Percentiles rank a stretch among this genome's conserved stretches.
phyloP scores from a whole-genome alignment of 2,329 filamentous ascomycete species.

The Chaetomium olivaceum region DNA sequence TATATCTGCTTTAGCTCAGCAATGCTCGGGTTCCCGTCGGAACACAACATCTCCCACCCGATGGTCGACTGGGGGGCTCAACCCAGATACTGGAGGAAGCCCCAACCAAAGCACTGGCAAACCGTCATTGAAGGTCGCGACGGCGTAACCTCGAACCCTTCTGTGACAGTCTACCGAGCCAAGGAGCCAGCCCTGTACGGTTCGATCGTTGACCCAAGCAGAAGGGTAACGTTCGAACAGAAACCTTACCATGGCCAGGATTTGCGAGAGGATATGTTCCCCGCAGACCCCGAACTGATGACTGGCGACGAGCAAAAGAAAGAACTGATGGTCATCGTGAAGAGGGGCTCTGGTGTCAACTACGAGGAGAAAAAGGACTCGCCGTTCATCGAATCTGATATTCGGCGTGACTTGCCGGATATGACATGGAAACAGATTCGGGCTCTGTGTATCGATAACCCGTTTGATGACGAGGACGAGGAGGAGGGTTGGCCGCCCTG shows the following conservation, averaged over 20 bases:
- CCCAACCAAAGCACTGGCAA: constrained; percentile 13
- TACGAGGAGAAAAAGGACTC: constrained; percentile 11
- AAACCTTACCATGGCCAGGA: not conserved
- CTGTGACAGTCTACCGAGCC: constrained; percentile 10
- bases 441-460: no score
- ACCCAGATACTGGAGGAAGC: constrained; percentile 3
- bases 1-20: constrained; percentile 5
- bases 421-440: no score
- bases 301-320: constrained; percentile 4
- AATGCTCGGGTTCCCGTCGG: constrained; percentile 5
- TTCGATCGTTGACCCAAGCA: constrained; percentile 2
- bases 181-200: constrained; percentile 8
- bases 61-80: not conserved
- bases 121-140: constrained; percentile 13
- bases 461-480: not conserved
- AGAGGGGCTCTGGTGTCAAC: constrained; percentile 5
- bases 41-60: not conserved
- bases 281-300: constrained; percentile 15
- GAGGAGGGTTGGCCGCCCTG: not conserved
- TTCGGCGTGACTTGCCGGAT: no score
- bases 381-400: not conserved
- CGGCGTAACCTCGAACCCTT: constrained; percentile 8
- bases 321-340: constrained; percentile 11
- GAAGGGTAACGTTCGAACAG: not conserved
- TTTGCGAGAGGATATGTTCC: not conserved